A percentile compares a stretch with the other conserved stretches of the same genome.
These are phyloP conservation scores for Fusarium nanum DNA, from an alignment of 2,329 filamentous ascomycete genomes.

Conservation along the genomic window DNA sequence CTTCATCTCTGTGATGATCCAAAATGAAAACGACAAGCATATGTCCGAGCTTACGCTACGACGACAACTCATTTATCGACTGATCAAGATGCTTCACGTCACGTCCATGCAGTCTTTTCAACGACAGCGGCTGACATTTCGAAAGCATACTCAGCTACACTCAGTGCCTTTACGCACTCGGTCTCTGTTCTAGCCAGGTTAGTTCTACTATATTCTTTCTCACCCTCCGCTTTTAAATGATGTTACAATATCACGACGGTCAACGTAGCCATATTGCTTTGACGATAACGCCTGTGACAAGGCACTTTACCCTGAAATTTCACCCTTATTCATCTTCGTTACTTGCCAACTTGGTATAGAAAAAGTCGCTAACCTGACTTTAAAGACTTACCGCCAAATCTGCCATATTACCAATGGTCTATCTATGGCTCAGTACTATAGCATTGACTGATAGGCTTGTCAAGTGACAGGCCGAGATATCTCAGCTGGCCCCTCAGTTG, in stretches of 20 bases:
- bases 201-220: constrained; percentile 31
- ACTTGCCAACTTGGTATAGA: not conserved
- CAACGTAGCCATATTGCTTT: constrained; percentile 61
- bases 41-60: constrained; percentile 82
- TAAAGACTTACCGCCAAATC: not conserved
- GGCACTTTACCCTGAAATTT: constrained; percentile 49
- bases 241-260: constrained; percentile 61
- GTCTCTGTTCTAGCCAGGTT: constrained; percentile 37
- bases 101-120: constrained; percentile 29
- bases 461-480: constrained; percentile 6
- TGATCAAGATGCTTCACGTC: constrained; percentile 45
- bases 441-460: not conserved
- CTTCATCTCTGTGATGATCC: constrained; percentile 76
- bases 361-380: constrained; percentile 28
- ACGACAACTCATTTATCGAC: constrained; percentile 55
- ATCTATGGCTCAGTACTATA: not conserved
- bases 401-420: not conserved
- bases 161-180: not conserved
- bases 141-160: constrained; percentile 19
- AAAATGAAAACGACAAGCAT: constrained; percentile 94
- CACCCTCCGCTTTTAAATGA: constrained; percentile 49
- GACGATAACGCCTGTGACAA: constrained; percentile 61
- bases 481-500: not conserved
- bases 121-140: constrained; percentile 42
- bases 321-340: not conserved